Evolutionary conservation across 306 rosid species (phyloP), one percentile per base, ranked within the genome.

Genomic region (Fragaria vesca): DNA sequence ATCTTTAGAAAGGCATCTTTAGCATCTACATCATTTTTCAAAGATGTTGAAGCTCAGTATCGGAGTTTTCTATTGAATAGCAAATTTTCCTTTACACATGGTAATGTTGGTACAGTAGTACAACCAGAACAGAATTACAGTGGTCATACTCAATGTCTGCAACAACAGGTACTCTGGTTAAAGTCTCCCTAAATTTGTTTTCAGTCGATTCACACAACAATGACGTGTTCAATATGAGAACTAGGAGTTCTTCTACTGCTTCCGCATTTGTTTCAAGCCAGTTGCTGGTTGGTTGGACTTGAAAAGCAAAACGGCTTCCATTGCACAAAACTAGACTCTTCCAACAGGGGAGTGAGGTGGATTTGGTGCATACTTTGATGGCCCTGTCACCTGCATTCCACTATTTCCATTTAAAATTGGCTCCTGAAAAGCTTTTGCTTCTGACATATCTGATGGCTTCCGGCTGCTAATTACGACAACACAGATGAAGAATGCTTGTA

Each of bases 341-440:
- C 91, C 97, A 65, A 89, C 91, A 28, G 97, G 98, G 36, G 98
- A 94, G 78, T 80, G 79, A 4, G 98, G 98, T 40, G 98, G 98
- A 80, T 78, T 88, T 74, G 92, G 83, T 79, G 91, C 88, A 77
- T 89, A 94, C 77, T 78, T 74, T 66, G 81, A 74, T 46, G 84
- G 71, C 26, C 82, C 83, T 65, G 85, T 92, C 47, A 80, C 83
- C 36, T 62, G 91, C 46, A 73, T 66, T 38, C 72, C 70, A 17
- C 73, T 52, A 52, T 61, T 76, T 78, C 65, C 83, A 66, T 80
- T 83, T 72, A 75, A 57, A 76, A 78, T 65, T 2, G 76, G 77
- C 42, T 79, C 82, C 74, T 81, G 75, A 52, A 55, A 65, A 26
- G 74, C 60, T 73, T 80, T 82, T 77, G 10, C 87, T 66, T 85